phyloP scores from a whole-genome alignment of 2,329 filamentous ascomycete species.

The Calonectria pauciramosa region DNA sequence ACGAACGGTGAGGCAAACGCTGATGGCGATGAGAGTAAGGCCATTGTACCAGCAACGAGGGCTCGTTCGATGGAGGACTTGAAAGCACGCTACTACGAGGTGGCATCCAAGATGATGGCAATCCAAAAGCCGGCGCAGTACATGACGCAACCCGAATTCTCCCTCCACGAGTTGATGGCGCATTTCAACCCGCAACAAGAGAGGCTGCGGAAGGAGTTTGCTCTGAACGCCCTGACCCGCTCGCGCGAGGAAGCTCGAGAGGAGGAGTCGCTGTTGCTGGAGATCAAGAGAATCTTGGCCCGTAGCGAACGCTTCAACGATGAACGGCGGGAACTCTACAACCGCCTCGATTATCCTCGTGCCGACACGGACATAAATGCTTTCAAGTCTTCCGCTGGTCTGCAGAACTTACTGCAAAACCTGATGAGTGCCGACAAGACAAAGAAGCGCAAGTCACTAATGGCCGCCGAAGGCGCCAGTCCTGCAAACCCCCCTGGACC shows the following conservation, averaged over 20 bases:
- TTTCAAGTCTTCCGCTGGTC: slow-evolving; percentile 85
- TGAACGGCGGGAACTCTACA: slow-evolving; percentile 89
- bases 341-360: slow-evolving; percentile 85
- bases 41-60: slow-evolving; percentile 66
- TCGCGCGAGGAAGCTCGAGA: slow-evolving; percentile 91
- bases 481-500: slow-evolving; percentile 57
- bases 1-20: slow-evolving; percentile 60
- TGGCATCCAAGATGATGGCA: slow-evolving; percentile 86
- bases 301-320: slow-evolving; percentile 89
- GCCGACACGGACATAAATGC: slow-evolving; percentile 77
- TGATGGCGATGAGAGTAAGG: slow-evolving; percentile 63
- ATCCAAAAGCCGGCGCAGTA: slow-evolving; percentile 83
- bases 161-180: slow-evolving; percentile 85
- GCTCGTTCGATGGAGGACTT: slow-evolving; percentile 87
- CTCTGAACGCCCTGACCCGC: slow-evolving; percentile 81
- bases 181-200: slow-evolving; percentile 90
- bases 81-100: slow-evolving; percentile 90
- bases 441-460: slow-evolving; percentile 85
- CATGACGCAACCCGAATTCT: slow-evolving; percentile 90
- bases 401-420: slow-evolving; percentile 85
- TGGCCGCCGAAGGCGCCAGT: slow-evolving; percentile 70
- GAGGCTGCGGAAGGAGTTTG: slow-evolving; percentile 85
- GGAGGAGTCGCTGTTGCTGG: slow-evolving; percentile 89
- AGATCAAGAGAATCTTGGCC: slow-evolving; percentile 91
- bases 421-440: slow-evolving; percentile 87